These are phyloP conservation scores for Mrakiaceae sp. DNA, from an alignment of 1,284 basidiomycete genomes.

Conservation along the genomic window DNA sequence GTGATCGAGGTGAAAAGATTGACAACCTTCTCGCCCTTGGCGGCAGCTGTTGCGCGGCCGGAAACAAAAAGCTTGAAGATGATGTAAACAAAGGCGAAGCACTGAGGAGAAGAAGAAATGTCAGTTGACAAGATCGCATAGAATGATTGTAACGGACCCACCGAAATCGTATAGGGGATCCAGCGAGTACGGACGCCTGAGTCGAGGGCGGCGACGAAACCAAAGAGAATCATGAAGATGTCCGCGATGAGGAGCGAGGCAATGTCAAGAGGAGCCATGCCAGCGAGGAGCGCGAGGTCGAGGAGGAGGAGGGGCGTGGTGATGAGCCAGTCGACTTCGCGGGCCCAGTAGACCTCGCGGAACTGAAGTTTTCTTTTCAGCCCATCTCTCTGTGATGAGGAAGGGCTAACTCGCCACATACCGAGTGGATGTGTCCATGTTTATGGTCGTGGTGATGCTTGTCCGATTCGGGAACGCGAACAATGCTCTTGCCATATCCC, in stretches of 20 bases:
- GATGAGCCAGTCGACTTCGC: background rate
- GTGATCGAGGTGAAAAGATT: background rate
- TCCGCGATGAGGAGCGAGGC: background rate
- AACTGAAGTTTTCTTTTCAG: background rate
- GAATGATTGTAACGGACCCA: background rate
- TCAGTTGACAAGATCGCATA: background rate
- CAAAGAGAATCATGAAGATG: background rate
- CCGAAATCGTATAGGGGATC: background rate
- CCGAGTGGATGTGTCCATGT: too few species aligned
- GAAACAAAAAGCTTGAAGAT: background rate
- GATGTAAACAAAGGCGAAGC: background rate
- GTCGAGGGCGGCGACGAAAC: background rate
- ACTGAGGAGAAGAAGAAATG: background rate
- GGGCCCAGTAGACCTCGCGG: background rate
- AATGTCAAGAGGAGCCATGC: background rate
- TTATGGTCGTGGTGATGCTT: too few species aligned
- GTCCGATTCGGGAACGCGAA: too few species aligned
- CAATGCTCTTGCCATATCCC: background rate
- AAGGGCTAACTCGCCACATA: too few species aligned
- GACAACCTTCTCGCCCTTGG: background rate
- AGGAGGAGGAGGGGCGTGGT: background rate
- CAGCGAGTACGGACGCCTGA: background rate
- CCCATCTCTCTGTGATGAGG: too few species aligned
- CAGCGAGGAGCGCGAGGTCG: background rate
- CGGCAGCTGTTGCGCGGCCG: background rate